These are phyloP conservation scores for Davidsoniella neocaledoniae DNA, from an alignment of 2,329 filamentous ascomycete genomes.

Conservation along the genomic window DNA sequence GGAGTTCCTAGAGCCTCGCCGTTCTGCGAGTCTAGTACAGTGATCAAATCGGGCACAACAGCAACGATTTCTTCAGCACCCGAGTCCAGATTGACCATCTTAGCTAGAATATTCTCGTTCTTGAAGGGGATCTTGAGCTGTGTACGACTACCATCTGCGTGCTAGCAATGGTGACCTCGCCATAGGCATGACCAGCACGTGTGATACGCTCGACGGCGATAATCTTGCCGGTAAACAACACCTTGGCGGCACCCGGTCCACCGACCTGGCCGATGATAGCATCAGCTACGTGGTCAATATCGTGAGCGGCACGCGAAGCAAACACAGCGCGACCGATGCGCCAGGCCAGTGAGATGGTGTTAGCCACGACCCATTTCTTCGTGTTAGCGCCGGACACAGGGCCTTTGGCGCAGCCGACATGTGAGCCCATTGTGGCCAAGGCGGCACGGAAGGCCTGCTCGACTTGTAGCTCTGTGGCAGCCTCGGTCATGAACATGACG, in stretches of 20 bases:
- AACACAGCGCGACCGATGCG: slow-evolving; percentile 35
- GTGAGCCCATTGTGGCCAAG: slow-evolving; percentile 38
- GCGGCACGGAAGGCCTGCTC: slow-evolving; percentile 35
- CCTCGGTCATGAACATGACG: slow-evolving; percentile 31
- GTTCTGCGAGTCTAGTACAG: slow-evolving; percentile 37
- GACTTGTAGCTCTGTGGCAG: slow-evolving; percentile 27
- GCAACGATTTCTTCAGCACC: slow-evolving; percentile 24
- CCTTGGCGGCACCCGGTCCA: slow-evolving; percentile 32
- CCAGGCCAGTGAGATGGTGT: slow-evolving; percentile 38
- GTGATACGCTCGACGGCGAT: slow-evolving; percentile 39
- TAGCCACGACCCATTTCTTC: slow-evolving; percentile 32
- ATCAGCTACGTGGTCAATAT: slow-evolving; percentile 37
- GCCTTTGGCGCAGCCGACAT: slow-evolving; percentile 30
- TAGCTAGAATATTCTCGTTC: slow-evolving; percentile 55
- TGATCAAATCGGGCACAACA: slow-evolving; percentile 39
- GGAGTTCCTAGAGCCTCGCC: slow-evolving; percentile 39
- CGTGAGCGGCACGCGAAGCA: slow-evolving; percentile 17
- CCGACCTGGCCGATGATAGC: slow-evolving; percentile 41
- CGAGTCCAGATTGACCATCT: slow-evolving; percentile 17
- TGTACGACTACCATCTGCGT: slow-evolving; percentile 24
- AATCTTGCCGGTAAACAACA: slow-evolving; percentile 49
- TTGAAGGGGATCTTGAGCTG: slow-evolving; percentile 51
- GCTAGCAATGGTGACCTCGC: slow-evolving; percentile 33
- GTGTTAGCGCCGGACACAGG: slow-evolving; percentile 33
- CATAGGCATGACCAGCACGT: slow-evolving; percentile 41